Percentiles rank a stretch among this genome's conserved stretches.
These are phyloP conservation scores for Phytophthora uliginosa DNA, from an alignment of 352 stramenopile genomes.

Conservation along the genomic window DNA sequence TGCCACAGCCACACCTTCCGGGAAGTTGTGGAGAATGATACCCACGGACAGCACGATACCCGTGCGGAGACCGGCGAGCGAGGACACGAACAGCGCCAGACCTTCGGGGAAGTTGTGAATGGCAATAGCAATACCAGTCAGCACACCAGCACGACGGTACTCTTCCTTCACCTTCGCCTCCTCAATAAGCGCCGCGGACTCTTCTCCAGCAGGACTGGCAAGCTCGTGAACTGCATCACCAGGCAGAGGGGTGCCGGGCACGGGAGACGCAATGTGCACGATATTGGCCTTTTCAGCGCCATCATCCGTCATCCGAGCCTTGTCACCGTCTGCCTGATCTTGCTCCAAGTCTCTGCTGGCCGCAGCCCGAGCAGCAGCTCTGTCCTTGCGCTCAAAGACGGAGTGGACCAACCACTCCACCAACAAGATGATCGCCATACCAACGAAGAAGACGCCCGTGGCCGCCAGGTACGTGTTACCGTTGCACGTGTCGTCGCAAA, in stretches of 20 bases:
- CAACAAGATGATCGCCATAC: slow-evolving; percentile 70
- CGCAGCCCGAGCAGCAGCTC: slow-evolving; percentile 9
- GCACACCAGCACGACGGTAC: slow-evolving; percentile 88
- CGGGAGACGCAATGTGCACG: not conserved
- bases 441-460: slow-evolving; percentile 62
- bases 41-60: slow-evolving; percentile 94
- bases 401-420: slow-evolving; percentile 74
- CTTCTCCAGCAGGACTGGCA: slow-evolving; percentile 1
- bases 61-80: slow-evolving; percentile 90
- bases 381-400: slow-evolving; percentile 43
- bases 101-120: slow-evolving; percentile 99
- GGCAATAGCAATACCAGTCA: slow-evolving; percentile 95
- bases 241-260: not conserved
- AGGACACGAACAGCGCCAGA: slow-evolving; percentile 96
- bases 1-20: slow-evolving; percentile 96
- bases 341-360: slow-evolving; percentile 13
- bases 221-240: not conserved
- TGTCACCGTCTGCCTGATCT: slow-evolving; percentile 21
- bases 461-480: slow-evolving; percentile 69
- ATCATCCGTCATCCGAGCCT: slow-evolving; percentile 7
- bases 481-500: slow-evolving; percentile 70
- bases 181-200: not conserved
- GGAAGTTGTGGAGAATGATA: slow-evolving; percentile 98
- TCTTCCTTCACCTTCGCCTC: slow-evolving; percentile 44
- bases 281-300: not conserved